Evolutionary conservation across 1,139 yeast species (phyloP).

Genomic region (Geotrichum aggregatum): DNA sequence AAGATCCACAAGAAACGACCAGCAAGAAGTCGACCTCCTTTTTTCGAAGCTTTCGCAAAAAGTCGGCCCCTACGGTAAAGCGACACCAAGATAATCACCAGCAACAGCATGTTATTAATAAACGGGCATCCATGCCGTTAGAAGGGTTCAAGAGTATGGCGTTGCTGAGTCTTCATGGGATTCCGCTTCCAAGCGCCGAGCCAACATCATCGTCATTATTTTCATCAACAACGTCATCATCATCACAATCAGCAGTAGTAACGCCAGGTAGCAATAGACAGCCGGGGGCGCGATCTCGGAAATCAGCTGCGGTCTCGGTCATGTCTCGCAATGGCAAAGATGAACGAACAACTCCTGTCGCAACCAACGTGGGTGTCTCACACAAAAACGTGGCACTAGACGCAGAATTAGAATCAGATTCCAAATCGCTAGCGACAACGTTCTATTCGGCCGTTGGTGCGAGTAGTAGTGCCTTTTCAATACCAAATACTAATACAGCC

Average conservation of each 20-base stretch:
- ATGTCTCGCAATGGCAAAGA: not conserved
- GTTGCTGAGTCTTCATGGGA: too few species aligned
- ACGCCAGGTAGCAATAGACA: too few species aligned
- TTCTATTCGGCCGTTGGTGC: too few species aligned
- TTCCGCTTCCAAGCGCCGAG: too few species aligned
- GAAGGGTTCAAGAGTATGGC: not conserved
- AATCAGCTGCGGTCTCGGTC: too few species aligned
- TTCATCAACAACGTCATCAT: too few species aligned
- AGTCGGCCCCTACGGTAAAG: constrained; percentile 1
- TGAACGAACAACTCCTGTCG: not conserved
- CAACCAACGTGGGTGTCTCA: not conserved
- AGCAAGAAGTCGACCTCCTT: not conserved
- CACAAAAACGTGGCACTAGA: not conserved
- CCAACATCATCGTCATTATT: too few species aligned
- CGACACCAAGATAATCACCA: not conserved
- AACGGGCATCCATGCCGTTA: constrained; percentile 10
- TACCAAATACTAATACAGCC: too few species aligned
- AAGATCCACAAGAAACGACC: too few species aligned
- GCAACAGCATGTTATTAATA: not conserved
- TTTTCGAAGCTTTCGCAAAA: not conserved
- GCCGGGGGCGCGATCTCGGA: too few species aligned
- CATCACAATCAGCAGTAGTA: too few species aligned
- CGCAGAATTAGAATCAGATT: not conserved
- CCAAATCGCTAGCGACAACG: not conserved
- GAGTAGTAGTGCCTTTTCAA: too few species aligned